Conservation (phyloP, 2,329 filamentous ascomycete species). For the Sordariomycetes sp. region DNA sequence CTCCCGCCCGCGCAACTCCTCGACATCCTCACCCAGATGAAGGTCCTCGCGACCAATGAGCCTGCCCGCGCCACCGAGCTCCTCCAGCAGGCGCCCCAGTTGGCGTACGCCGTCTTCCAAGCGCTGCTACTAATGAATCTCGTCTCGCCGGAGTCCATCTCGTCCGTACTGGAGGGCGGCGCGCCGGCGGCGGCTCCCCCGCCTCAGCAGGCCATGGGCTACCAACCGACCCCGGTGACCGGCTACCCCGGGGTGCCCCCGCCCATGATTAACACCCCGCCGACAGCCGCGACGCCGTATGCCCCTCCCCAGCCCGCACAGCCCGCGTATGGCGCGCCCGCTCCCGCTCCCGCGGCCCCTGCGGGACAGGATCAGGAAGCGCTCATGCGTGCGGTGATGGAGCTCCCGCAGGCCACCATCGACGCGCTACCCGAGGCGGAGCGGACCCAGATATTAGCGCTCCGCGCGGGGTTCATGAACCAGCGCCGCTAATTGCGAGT, state of each 20-base stretch:
- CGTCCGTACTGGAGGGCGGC: conserved; percentile 59
- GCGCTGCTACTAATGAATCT: conserved; percentile 85
- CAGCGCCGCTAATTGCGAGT: conserved; percentile 12
- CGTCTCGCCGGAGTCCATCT: conserved; percentile 72
- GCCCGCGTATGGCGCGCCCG: conserved; percentile 22
- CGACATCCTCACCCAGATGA: conserved; percentile 91
- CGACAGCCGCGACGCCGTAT: conserved; percentile 29
- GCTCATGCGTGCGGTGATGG: conserved; percentile 70
- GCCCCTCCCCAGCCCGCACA: conserved; percentile 21
- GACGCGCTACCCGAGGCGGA: conserved; percentile 65
- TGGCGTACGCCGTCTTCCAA: conserved; percentile 91
- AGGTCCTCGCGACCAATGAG: conserved; percentile 70
- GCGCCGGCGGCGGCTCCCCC: conserved; percentile 24
- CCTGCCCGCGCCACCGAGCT: conserved; percentile 76
- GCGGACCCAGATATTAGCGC: conserved; percentile 63
- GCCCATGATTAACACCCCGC: conserved; percentile 31
- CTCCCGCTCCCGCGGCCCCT: conserved; percentile 18
- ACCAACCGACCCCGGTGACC: conserved; percentile 15
- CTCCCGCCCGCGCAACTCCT: conserved; percentile 81
- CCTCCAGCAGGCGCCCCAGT: conserved; percentile 77
- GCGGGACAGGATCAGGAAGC: conserved; percentile 49
- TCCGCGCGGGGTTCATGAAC: conserved; percentile 50
- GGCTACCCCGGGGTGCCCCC: conserved; percentile 16
- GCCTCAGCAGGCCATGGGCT: conserved; percentile 15
- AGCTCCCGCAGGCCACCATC: conserved; percentile 67